Evolutionary conservation across 2,329 filamentous ascomycete species (phyloP), one percentile per base, ranked within the genome.

Genomic region (Arachnomyces sp.): DNA sequence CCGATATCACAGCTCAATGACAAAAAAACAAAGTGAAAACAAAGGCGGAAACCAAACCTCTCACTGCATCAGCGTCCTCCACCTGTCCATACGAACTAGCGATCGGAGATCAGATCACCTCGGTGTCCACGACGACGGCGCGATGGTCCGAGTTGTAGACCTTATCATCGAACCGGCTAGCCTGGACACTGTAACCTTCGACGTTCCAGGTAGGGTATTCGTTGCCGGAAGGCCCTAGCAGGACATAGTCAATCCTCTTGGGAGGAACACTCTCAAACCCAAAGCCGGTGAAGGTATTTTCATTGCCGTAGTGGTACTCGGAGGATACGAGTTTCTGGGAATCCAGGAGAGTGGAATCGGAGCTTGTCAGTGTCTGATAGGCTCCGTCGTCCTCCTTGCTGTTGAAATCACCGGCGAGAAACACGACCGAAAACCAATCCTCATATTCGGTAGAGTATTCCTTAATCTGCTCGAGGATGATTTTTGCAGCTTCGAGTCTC

Each of bases 381-480:
- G 76, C 75, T 44, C 74, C 71, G 29, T 71, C 64, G n/a, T 52
- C 49, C 11, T 67, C 66, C 44, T 70, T 55, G 38, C 69, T 74
- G 47, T 80, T 80, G 44, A 79, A 65, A 51, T 80, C 75, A 2
- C 76, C 75, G 0, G 68, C 61, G 2, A 80, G 57, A 46, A 77
- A 69, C 18, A 72, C 60, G 1, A 69, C 71, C 1, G 67, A 52
- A 15, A 65, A 54, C 15, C 47, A 31, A 7, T 51, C 32, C n/a
- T 50, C 38, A 3, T 52, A 51, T 29, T 48, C 14, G 17, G 46
- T 44, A 17, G 45, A 49, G 34, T 61, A 56, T 39, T 60, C 49
- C 29, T 59, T 47, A 31, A 75, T 64, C 35, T 64, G 59, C 4
- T 55, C 48, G 5, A 72, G 53, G 29, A 78, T 71, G n/a, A 79